Evolutionary conservation across 208 protist species (phyloP).

Genomic region (Angomonas desouzai): DNA sequence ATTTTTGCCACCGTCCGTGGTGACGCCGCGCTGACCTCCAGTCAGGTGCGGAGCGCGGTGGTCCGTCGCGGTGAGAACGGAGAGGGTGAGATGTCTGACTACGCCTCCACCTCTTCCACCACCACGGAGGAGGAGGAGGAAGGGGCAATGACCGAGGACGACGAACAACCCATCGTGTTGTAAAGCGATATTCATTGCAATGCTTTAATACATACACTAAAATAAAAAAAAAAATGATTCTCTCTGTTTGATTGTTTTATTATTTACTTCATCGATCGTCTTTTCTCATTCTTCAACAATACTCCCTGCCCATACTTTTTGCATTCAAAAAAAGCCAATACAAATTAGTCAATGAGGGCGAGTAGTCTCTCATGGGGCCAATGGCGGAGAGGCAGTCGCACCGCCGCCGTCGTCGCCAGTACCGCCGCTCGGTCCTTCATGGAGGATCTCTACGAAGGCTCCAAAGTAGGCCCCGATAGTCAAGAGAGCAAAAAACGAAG

Average conservation of each 20-base stretch:
- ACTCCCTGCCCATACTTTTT: too few species aligned
- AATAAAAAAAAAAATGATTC: too few species aligned
- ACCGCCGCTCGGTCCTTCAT: not conserved
- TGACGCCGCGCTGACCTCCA: constrained; percentile 75
- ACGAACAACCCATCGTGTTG: not conserved
- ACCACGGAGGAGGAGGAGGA: not conserved
- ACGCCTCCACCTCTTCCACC: not conserved
- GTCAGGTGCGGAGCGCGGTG: constrained; percentile 12
- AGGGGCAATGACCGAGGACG: not conserved
- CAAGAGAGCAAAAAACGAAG: not conserved
- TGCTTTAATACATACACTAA: not conserved
- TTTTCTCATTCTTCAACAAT: too few species aligned
- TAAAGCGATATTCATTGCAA: not conserved
- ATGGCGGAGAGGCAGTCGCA: not conserved
- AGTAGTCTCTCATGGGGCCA: too few species aligned
- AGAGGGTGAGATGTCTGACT: not conserved
- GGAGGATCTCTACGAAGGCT: not conserved
- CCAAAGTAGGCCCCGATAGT: not conserved
- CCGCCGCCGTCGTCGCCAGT: not conserved
- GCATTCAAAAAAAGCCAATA: not conserved
- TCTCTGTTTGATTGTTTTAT: too few species aligned
- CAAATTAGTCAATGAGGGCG: not conserved
- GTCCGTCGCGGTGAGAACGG: not conserved
- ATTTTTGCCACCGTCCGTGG: constrained; percentile 82
- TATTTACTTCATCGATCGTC: too few species aligned